phyloP scores from a whole-genome alignment of 2,329 filamentous ascomycete species.

The Pseudocercospora fijiensis region DNA sequence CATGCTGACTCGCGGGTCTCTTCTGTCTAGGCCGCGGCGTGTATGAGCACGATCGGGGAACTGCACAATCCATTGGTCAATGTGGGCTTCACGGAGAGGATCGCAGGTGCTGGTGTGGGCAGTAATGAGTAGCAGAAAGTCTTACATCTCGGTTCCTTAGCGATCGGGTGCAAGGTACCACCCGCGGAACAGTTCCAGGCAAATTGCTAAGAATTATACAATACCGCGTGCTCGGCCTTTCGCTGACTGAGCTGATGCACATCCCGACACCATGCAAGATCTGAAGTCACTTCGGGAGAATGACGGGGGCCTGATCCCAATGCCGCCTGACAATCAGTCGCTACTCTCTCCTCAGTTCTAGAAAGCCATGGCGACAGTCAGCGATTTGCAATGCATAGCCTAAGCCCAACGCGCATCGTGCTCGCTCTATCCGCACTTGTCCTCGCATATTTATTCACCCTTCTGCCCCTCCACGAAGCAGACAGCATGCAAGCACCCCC shows the following conservation, averaged over 20 bases:
- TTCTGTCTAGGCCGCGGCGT: conserved; percentile 30
- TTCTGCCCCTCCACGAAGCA: not conserved
- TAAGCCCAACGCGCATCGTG: not conserved
- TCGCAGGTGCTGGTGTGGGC: conserved; percentile 4
- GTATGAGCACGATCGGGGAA: conserved; percentile 38
- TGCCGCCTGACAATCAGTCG: not conserved
- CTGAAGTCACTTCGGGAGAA: not conserved
- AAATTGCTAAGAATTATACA: conserved; percentile 4
- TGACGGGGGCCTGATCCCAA: not conserved
- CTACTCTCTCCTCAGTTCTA: not conserved
- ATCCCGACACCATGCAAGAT: not conserved
- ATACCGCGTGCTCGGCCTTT: not conserved
- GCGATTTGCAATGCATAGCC: conserved; percentile 1
- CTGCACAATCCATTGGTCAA: conserved; percentile 38
- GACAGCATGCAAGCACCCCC: conserved; percentile 15
- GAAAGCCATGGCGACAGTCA: not conserved
- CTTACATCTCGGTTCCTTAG: not conserved
- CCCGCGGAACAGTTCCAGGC: not conserved
- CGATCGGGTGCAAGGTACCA: not conserved
- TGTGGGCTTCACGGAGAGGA: conserved; percentile 22
- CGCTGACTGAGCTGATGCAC: not conserved
- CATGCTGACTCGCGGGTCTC: not conserved
- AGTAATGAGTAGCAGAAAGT: not conserved
- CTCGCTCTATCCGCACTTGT: conserved; percentile 5
- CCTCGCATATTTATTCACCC: conserved; percentile 5